Base-by-base conservation (phyloP, 2,329 filamentous ascomycete genomes). In the Cephalotrichum gorgonifer region DNA sequence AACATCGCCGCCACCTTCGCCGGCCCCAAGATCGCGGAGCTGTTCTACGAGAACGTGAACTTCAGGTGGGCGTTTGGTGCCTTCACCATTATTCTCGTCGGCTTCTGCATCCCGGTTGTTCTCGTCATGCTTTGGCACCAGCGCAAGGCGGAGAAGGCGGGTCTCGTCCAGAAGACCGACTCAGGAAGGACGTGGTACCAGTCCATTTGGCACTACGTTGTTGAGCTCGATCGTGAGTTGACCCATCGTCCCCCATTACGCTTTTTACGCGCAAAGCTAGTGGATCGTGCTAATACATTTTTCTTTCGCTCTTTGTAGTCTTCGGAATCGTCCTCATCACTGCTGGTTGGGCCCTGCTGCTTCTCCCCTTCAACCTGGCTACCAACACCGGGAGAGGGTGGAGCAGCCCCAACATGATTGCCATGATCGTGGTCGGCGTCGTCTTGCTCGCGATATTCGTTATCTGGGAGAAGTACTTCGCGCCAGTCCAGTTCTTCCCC, bases 71-170 rank as follows among this genome's bases (percentile, higher is more conserved):
- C 67, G 0, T 85, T 82, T 55, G 81, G 80, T 22, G 72, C 75
- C 49, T 86, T 82, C 61, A 68, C 73, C 50, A 81, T 86, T 57
- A 76, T 85, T 51, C 57, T 81, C 14, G 72, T 79, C 5, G 69
- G 72, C 15, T 74, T 68, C 50, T 61, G 60, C 30, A 51, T 66
- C 5, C 70, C 68, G 2, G 59, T 67, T 5, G 54, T 60, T 15
- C 43, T 57, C 11, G 56, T 69, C 48, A 62, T 71, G 44, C 54
- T 64, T 30, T 46, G 60, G 44, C 60, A 60, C 39, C 61, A 69
- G 58, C 64, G 67, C 20, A 79, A 73, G 58, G 76, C 76, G 12
- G 69, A 71, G 50, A 67, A 66, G 50, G 56, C 65, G n/a, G 76
- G 74, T 3, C 54, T 74, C 6, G 55, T 76, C 9, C 67, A 70